phyloP scores from a whole-genome alignment of 2,329 filamentous ascomycete genomes.

The Lachnellula subtilissima region DNA sequence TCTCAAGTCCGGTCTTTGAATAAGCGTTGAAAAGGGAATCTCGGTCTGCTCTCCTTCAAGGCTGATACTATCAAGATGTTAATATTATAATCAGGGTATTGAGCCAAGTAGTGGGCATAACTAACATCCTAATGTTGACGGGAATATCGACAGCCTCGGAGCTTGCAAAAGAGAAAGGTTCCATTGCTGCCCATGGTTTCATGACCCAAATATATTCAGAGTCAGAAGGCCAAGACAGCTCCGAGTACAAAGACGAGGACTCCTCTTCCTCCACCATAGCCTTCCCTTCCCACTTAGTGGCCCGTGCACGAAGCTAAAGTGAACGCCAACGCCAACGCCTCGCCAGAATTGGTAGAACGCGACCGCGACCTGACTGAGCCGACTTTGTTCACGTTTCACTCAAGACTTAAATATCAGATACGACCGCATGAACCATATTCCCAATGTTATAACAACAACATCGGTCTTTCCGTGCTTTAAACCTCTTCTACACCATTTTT shows the following conservation, averaged over 20 bases:
- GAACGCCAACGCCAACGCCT: background rate
- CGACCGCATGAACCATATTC: background rate
- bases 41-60: conserved; percentile 75
- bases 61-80: conserved; percentile 52
- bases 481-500: background rate
- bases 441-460: background rate
- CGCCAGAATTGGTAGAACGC: background rate
- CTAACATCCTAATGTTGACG: conserved; percentile 60
- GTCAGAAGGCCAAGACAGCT: background rate
- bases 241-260: too few species aligned
- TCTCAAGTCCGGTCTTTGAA: conserved; percentile 73
- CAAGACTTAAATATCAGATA: background rate
- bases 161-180: conserved; percentile 91
- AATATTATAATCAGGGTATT: conserved; percentile 8
- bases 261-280: background rate
- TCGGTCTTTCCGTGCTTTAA: too few species aligned
- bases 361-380: background rate
- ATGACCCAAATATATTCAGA: background rate
- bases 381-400: background rate
- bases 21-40: conserved; percentile 69
- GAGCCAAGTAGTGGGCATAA: background rate
- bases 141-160: conserved; percentile 78
- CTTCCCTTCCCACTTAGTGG: background rate
- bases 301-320: background rate
- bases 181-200: conserved; percentile 52